These are phyloP conservation scores for Escovopsis weberi DNA, from an alignment of 2,329 filamentous ascomycete species.

Conservation along the genomic window DNA sequence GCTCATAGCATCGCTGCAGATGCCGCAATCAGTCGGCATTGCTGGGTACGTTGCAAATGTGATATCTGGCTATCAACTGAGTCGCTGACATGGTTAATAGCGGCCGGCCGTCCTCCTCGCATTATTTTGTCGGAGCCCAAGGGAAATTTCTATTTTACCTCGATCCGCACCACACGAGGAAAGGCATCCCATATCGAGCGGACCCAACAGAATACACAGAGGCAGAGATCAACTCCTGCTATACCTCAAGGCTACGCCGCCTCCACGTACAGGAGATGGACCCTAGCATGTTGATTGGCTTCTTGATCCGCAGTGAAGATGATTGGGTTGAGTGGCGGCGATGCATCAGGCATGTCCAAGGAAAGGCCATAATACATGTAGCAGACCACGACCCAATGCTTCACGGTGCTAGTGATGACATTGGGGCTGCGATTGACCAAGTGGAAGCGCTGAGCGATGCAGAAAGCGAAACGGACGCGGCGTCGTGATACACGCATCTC, in stretches of 20 bases:
- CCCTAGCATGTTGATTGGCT: slow-evolving; percentile 93
- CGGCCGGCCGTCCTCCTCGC: slow-evolving; percentile 78
- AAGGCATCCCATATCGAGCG: slow-evolving; percentile 50
- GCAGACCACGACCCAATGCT: slow-evolving; percentile 52
- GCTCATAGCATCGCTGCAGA: slow-evolving; percentile 69
- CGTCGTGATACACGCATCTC: slow-evolving; percentile 6
- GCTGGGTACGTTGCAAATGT: slow-evolving; percentile 52
- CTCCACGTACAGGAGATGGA: slow-evolving; percentile 89
- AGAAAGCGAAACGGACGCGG: slow-evolving; percentile 27
- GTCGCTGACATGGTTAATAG: slow-evolving; percentile 26
- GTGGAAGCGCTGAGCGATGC: slow-evolving; percentile 72
- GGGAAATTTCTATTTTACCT: slow-evolving; percentile 82
- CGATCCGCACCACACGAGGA: slow-evolving; percentile 78
- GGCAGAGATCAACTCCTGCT: slow-evolving; percentile 69
- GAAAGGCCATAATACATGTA: slow-evolving; percentile 77
- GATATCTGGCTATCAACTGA: too few relatives aligned
- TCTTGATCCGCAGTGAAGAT: slow-evolving; percentile 65
- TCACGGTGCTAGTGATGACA: slow-evolving; percentile 38
- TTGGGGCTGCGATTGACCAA: slow-evolving; percentile 68
- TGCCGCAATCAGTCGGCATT: slow-evolving; percentile 88
- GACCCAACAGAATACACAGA: slow-evolving; percentile 43
- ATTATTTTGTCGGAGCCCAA: slow-evolving; percentile 46
- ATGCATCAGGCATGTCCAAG: slow-evolving; percentile 58
- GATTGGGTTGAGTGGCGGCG: slow-evolving; percentile 78
- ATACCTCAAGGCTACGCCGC: slow-evolving; percentile 70